Percentiles rank a stretch among this genome's conserved stretches.
phyloP scores from a whole-genome alignment of 164 flowering plant genomes.

The Umbellularia californica region DNA sequence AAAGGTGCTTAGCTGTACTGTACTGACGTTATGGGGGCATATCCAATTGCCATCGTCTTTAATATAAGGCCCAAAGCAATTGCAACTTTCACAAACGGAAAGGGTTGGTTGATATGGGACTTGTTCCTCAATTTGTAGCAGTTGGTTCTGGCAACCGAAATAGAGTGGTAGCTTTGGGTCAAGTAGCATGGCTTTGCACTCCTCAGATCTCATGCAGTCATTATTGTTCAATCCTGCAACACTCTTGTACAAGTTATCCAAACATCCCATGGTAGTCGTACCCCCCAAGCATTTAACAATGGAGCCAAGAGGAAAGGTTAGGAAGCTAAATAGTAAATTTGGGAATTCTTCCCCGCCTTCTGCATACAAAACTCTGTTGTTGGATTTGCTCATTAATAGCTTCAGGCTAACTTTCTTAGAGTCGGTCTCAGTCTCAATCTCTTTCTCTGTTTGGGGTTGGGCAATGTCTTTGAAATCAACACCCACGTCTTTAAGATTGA shows the following conservation, averaged over 20 bases:
- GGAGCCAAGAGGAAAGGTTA: conserved; percentile 14
- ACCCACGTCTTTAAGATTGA: neutral
- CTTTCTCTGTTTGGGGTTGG: neutral
- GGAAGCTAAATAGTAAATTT: conserved; percentile 18
- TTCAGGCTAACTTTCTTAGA: neutral
- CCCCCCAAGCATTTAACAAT: neutral
- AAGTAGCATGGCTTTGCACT: too few relatives aligned
- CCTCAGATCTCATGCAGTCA: neutral
- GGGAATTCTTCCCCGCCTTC: conserved; percentile 12
- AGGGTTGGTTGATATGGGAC: neutral
- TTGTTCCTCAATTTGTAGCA: neutral
- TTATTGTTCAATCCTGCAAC: neutral
- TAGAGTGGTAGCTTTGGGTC: too few relatives aligned
- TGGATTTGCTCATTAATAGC: neutral
- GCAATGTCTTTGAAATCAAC: too few relatives aligned
- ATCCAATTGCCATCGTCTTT: too few relatives aligned
- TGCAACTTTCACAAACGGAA: too few relatives aligned
- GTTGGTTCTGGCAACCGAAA: too few relatives aligned
- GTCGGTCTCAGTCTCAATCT: neutral
- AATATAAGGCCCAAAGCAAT: too few relatives aligned
- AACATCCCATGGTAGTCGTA: neutral
- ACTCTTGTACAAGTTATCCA: conserved; percentile 6
- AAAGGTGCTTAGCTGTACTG: neutral
- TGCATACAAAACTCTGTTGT: neutral
- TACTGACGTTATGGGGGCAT: too few relatives aligned